These are phyloP conservation scores for Bipolaris bicolor DNA, from an alignment of 2,329 filamentous ascomycete genomes.

Conservation along the genomic window DNA sequence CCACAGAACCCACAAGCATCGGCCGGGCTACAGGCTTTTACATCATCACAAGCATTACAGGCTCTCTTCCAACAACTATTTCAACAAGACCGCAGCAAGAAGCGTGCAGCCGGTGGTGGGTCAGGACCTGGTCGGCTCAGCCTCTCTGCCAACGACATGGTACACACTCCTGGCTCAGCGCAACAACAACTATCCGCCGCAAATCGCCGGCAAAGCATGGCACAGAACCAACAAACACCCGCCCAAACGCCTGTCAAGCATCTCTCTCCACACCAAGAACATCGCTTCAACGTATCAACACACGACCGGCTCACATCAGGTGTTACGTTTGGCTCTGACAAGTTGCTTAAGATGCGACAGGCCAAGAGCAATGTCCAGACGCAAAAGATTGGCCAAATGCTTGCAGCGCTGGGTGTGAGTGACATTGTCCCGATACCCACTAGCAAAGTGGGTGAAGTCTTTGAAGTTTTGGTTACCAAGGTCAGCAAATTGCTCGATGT, in stretches of 20 bases:
- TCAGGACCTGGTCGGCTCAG: constrained; percentile 46
- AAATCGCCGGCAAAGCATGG: constrained; percentile 46
- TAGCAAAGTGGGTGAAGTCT: constrained; percentile 70
- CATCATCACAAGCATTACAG: constrained; percentile 79
- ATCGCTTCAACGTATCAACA: constrained; percentile 81
- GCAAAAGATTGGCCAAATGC: constrained; percentile 72
- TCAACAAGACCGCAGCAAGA: constrained; percentile 85
- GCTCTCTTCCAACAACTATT: constrained; percentile 82
- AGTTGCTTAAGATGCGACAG: constrained; percentile 76
- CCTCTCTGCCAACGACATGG: constrained; percentile 46
- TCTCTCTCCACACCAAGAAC: constrained; percentile 76
- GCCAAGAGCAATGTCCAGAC: constrained; percentile 80
- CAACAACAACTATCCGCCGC: constrained; percentile 37
- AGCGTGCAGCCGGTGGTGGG: constrained; percentile 62
- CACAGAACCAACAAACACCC: constrained; percentile 41
- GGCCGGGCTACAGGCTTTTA: constrained; percentile 63
- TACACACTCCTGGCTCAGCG: constrained; percentile 43
- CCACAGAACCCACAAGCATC: constrained; percentile 56
- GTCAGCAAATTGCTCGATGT: constrained; percentile 74
- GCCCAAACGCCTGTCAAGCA: constrained; percentile 49
- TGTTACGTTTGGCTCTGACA: constrained; percentile 87
- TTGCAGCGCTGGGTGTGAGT: constrained; percentile 74
- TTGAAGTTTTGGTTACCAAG: constrained; percentile 71
- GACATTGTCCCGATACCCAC: constrained; percentile 76
- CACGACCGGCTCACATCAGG: constrained; percentile 86